Evolutionary conservation across 345 rosid genomes (phyloP), one percentile per base, ranked within the genome.

Genomic region (Sonneratia caseolaris): DNA sequence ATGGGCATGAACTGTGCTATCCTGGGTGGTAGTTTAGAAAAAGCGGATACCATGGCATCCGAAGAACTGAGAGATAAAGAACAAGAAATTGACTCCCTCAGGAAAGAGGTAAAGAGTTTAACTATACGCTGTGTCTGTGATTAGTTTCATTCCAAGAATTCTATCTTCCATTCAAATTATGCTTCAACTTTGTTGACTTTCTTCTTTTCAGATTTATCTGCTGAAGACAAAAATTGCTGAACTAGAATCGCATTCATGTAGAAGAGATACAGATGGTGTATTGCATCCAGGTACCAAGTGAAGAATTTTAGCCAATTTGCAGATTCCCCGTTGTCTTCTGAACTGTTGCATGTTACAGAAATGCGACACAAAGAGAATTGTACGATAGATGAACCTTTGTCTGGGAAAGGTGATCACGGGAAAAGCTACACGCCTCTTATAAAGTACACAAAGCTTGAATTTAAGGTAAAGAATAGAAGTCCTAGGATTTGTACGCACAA

Each of bases 391-490:
- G 80, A 80, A 71, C 70, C 77, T 24, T 24, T 68, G 22, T 61
- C 74, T 49, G 80, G 81, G 82, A 81, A 75, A 70, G 86, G 74
- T 81, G 81, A 75, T 61, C 71, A 75, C 70, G 76, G 76, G 71
- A 71, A 78, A 73, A 87, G 90, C 78, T 83, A 85, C 79, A 94
- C 93, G 53, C 97, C 93, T 73, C 84, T 76, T 75, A 89, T 92
- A 70, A 95, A 87, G 75, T 95, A 89, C 79, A 86, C 87, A 68
- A 95, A 90, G 83, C 99, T 95, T 76, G 97, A 85, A 79, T 95
- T 95, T 83, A 86, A 86, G 96, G 99, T 91, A 62, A 76, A 42
- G 68, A 53, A 18, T 14, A 59, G 42, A 47, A 62, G 37, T 32
- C 13, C 68, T 66, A 6, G 35, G 24, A 19, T 24, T 37, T 38